Conservation (phyloP, 148 eudicot genomes). For the Rhododendron molle region DNA sequence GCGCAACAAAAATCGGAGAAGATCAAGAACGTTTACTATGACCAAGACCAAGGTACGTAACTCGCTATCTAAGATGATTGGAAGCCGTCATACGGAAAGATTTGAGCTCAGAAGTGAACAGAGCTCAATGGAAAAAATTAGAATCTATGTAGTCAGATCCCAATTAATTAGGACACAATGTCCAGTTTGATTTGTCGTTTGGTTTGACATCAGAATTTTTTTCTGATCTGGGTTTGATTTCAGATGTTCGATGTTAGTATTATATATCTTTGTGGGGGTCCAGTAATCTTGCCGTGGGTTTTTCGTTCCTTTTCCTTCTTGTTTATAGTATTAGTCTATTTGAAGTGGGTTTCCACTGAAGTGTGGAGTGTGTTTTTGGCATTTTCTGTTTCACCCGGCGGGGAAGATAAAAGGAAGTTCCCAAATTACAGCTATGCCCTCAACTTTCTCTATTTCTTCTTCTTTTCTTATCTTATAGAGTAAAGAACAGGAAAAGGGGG, state of each 20-base stretch:
- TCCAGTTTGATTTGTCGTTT: no score
- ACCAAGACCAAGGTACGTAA: slow-evolving; percentile 7
- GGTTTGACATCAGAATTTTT: no score
- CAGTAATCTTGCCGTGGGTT: background rate
- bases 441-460: background rate
- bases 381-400: background rate
- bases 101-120: no score
- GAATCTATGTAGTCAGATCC: background rate
- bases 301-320: background rate
- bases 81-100: no score
- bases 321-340: background rate
- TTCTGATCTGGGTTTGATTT: background rate
- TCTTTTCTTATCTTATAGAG: background rate
- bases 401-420: background rate
- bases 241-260: background rate
- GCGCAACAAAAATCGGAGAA: background rate
- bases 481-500: background rate
- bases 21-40: slow-evolving; percentile 13
- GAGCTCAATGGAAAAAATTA: no score
- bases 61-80: background rate
- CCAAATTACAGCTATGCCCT: background rate
- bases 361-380: background rate
- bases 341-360: background rate
- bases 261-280: background rate
- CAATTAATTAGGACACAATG: no score